These are phyloP conservation scores for Pisolithus orientalis DNA, from an alignment of 768 basidiomycete genomes.

Conservation along the genomic window DNA sequence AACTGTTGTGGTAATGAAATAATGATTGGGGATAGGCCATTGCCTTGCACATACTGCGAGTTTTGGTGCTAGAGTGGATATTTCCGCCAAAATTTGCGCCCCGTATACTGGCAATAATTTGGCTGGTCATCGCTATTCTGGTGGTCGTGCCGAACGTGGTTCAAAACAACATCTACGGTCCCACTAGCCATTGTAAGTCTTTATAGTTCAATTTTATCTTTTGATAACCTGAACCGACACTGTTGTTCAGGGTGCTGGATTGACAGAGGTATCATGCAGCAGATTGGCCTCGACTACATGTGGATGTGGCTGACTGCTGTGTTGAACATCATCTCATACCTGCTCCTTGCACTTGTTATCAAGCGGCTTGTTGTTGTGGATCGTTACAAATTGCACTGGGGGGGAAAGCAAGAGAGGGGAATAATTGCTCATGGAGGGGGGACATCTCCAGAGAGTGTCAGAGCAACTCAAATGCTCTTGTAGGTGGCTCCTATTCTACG, in stretches of 20 bases:
- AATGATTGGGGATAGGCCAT: conserved; percentile 6
- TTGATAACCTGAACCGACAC: neutral
- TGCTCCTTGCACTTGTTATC: too few relatives aligned
- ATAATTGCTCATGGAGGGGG: conserved; percentile 2
- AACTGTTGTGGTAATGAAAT: neutral
- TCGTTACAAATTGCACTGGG: conserved; percentile 19
- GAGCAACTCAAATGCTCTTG: conserved; percentile 44
- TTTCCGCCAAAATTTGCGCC: conserved; percentile 26
- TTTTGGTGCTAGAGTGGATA: conserved; percentile 30
- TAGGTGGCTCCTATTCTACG: conserved; percentile 22
- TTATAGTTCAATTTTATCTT: neutral
- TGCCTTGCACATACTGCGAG: conserved; percentile 29
- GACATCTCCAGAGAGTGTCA: conserved; percentile 11
- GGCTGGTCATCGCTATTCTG: conserved; percentile 27
- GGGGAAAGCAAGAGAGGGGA: conserved; percentile 6
- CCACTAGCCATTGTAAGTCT: conserved; percentile 34
- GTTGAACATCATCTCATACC: too few relatives aligned
- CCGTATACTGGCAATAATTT: conserved; percentile 19
- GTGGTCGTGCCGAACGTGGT: conserved; percentile 33
- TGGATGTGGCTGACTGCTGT: conserved; percentile 44
- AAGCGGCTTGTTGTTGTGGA: conserved; percentile 26
- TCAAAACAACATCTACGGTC: conserved; percentile 33
- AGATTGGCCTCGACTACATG: conserved; percentile 42
- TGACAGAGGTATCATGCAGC: conserved; percentile 26
- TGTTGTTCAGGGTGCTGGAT: conserved; percentile 48